Percentiles rank a stretch among this genome's conserved stretches.
phyloP scores from a whole-genome alignment of 2,329 filamentous ascomycete species.

The Curvularia hawaiiensis region DNA sequence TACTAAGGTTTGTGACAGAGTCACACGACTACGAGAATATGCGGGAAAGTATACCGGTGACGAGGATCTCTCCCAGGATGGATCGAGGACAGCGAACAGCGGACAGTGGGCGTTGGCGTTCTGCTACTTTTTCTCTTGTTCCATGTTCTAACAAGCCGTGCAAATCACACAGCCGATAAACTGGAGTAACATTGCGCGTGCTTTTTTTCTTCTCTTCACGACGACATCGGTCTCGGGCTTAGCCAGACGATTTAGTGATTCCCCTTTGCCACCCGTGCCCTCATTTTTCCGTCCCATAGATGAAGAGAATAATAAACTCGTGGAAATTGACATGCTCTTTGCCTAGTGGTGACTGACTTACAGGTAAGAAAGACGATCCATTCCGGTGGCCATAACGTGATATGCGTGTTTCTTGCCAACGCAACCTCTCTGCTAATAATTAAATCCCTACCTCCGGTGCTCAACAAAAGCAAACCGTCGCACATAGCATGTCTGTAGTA shows the following conservation, averaged over 20 bases:
- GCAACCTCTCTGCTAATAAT: not conserved
- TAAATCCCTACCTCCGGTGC: not conserved
- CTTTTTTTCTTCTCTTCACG: not conserved
- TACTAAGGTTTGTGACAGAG: conserved; percentile 49
- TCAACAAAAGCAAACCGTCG: not conserved
- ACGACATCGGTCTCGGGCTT: not conserved
- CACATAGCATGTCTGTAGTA: not conserved
- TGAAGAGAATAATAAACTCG: not conserved
- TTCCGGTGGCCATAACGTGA: not conserved
- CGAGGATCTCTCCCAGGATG: not conserved
- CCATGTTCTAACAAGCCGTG: not conserved
- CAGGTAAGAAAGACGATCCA: not conserved
- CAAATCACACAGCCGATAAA: not conserved
- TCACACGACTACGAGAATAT: not conserved
- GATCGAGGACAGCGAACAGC: not conserved
- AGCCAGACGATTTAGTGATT: not conserved
- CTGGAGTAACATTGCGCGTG: not conserved
- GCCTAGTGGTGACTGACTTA: not conserved
- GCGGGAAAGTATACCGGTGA: not conserved
- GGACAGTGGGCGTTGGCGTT: conserved; percentile 1
- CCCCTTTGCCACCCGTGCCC: not conserved
- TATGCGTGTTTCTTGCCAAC: not conserved
- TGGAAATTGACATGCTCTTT: not conserved
- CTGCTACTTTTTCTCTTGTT: conserved; percentile 1
- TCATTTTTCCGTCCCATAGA: not conserved